phyloP scores from a whole-genome alignment of 805 yeast species.

The Candida coleopterorum region DNA sequence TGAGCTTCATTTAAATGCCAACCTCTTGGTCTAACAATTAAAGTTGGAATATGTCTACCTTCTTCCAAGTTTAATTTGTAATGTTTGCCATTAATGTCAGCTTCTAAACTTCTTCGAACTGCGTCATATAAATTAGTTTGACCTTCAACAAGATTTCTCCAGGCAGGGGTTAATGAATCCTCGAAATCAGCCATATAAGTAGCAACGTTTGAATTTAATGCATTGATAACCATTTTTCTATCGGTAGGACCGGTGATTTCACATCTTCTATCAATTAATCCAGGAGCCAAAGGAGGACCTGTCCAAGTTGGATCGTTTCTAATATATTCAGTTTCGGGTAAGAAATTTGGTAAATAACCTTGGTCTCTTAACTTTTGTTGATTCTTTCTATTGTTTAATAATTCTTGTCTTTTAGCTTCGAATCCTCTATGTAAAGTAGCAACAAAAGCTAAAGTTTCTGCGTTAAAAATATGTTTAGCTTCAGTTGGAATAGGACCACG shows the following conservation, averaged over 20 bases:
- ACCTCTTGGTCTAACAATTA: slow-evolving; percentile 84
- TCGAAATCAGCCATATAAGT: slow-evolving; percentile 87
- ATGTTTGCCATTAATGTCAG: slow-evolving; percentile 38
- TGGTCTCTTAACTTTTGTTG: slow-evolving; percentile 59
- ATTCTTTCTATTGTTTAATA: slow-evolving; percentile 56
- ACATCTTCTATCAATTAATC: slow-evolving; percentile 67
- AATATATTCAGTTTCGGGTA: slow-evolving; percentile 63
- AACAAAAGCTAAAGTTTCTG: slow-evolving; percentile 63
- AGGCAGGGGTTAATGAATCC: slow-evolving; percentile 80
- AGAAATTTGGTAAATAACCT: slow-evolving; percentile 59
- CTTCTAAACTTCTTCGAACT: slow-evolving; percentile 56
- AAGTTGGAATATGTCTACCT: slow-evolving; percentile 62
- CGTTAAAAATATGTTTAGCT: slow-evolving; percentile 52
- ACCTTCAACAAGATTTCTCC: slow-evolving; percentile 75
- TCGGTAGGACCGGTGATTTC: slow-evolving; percentile 87
- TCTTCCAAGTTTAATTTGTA: slow-evolving; percentile 41
- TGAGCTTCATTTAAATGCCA: slow-evolving; percentile 82
- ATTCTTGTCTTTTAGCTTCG: slow-evolving; percentile 53
- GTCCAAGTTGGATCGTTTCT: slow-evolving; percentile 73
- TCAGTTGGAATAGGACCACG: slow-evolving; percentile 47
- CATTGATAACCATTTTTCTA: slow-evolving; percentile 79
- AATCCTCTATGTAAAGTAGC: slow-evolving; percentile 72
- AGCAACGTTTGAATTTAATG: slow-evolving; percentile 71
- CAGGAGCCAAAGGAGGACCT: slow-evolving; percentile 69
- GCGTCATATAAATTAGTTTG: slow-evolving; percentile 77